Conservation (phyloP, 2,329 filamentous ascomycete species). For the Monosporascus sp. region DNA sequence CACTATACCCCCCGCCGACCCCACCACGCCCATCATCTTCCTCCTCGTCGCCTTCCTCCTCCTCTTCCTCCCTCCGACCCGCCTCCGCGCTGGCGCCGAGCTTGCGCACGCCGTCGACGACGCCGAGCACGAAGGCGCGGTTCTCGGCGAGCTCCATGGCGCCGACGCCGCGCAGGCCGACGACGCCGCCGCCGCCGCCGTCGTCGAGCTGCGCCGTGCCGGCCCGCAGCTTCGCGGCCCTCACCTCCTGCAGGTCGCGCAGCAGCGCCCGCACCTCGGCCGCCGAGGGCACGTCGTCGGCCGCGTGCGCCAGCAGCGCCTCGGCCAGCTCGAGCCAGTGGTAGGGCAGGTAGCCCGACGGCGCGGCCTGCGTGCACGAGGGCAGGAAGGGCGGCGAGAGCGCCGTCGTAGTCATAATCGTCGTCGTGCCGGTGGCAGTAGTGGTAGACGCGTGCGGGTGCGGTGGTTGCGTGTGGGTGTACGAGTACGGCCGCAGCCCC, state of each 20-base stretch:
- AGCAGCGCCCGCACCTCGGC: slow-evolving; percentile 71
- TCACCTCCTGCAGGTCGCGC: slow-evolving; percentile 77
- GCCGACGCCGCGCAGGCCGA: slow-evolving; percentile 68
- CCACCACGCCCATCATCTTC: slow-evolving; percentile 51
- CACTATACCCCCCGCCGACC: slow-evolving; percentile 57
- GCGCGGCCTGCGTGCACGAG: slow-evolving; percentile 65
- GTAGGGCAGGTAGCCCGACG: slow-evolving; percentile 72
- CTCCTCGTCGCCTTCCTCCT: slow-evolving; percentile 46
- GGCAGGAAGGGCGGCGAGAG: slow-evolving; percentile 73
- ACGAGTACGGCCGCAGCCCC: slow-evolving; percentile 30
- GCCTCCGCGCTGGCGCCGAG: slow-evolving; percentile 78
- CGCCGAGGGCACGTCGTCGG: slow-evolving; percentile 72
- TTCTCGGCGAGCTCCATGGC: slow-evolving; percentile 90
- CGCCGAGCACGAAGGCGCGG: slow-evolving; percentile 74
- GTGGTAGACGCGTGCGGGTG: slow-evolving; percentile 21
- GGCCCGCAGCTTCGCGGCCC: slow-evolving; percentile 81
- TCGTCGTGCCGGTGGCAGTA: slow-evolving; percentile 17
- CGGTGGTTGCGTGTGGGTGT: too few species aligned
- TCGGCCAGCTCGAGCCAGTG: slow-evolving; percentile 94
- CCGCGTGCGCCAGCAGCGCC: slow-evolving; percentile 76
- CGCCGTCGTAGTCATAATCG: slow-evolving; percentile 10
- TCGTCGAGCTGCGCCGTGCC: slow-evolving; percentile 68
- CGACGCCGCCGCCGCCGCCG: slow-evolving; percentile 65
- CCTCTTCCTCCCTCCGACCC: slow-evolving; percentile 69
- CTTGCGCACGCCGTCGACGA: slow-evolving; percentile 82